phyloP scores from a whole-genome alignment of 306 rosid genomes.

The Quercus aquifolioides region DNA sequence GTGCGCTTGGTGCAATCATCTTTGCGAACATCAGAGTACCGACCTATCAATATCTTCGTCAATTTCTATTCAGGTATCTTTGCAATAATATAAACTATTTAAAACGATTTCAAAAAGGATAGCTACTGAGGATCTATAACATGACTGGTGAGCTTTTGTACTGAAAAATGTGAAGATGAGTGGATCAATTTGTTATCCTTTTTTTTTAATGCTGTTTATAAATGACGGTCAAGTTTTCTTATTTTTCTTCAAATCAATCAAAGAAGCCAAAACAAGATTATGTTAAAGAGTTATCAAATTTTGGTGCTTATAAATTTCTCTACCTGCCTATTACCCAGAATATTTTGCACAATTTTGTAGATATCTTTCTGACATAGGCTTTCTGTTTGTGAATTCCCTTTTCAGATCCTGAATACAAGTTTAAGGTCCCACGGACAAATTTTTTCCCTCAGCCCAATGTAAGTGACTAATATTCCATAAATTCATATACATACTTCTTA shows the following conservation, averaged over 20 bases:
- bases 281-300: not conserved
- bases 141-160: not conserved
- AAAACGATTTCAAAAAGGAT: not conserved
- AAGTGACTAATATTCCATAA: conserved; percentile 32
- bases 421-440: conserved; percentile 65
- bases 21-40: conserved; percentile 64
- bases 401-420: conserved; percentile 72
- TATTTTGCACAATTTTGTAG: not conserved
- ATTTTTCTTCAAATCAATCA: not conserved
- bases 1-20: conserved; percentile 72
- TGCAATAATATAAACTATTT: conserved; percentile 1
- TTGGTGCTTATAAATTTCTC: conserved; percentile 13
- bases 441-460: conserved; percentile 96
- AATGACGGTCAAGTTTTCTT: not conserved
- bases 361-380: conserved; percentile 2
- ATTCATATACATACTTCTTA: not conserved
- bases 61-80: conserved; percentile 80
- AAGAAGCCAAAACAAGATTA: not conserved
- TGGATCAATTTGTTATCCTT: not conserved
- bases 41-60: conserved; percentile 77
- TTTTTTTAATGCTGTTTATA: too few species aligned
- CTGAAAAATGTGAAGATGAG: not conserved
- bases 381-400: conserved; percentile 27
- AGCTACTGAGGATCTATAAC: not conserved
- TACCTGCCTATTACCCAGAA: not conserved